These are phyloP conservation scores for Backusella luteola DNA, from an alignment of 192 early-diverging fungal genomes.

Conservation along the genomic window DNA sequence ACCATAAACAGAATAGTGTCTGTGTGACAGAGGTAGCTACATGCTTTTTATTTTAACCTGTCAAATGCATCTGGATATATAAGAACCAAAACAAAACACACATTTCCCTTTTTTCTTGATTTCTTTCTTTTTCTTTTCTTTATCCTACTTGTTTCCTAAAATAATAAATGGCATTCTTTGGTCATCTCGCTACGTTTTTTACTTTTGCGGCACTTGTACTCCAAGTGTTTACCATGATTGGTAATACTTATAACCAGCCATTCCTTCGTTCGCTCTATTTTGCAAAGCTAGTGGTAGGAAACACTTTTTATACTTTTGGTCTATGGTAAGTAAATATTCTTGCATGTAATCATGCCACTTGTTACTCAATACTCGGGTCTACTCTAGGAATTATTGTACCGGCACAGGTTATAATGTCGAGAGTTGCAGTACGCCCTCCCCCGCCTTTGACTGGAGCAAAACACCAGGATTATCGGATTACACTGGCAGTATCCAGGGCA, in stretches of 20 bases:
- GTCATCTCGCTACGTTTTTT: conserved; percentile 24
- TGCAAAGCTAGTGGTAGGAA: conserved; percentile 11
- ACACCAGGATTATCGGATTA: background rate
- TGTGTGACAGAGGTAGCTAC: background rate
- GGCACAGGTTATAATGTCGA: conserved; percentile 9
- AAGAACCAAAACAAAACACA: background rate
- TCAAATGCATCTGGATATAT: background rate
- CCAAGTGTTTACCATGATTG: conserved; percentile 30
- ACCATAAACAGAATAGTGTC: background rate
- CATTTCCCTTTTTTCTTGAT: background rate
- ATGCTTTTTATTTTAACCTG: background rate
- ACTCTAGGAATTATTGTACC: conserved; percentile 25
- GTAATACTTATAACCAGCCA: conserved; percentile 24
- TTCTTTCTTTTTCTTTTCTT: background rate
- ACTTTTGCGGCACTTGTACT: conserved; percentile 28
- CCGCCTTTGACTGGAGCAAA: background rate
- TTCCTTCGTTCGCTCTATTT: conserved; percentile 26
- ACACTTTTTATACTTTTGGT: conserved; percentile 16
- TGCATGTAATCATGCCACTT: background rate
- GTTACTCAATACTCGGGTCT: background rate
- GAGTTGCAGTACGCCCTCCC: background rate
- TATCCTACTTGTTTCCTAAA: background rate
- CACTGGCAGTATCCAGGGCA: background rate
- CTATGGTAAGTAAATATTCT: conserved; percentile 17
- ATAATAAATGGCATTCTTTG: conserved; percentile 20